Evolutionary conservation across 441 rosid species (phyloP).

Genomic region (Euphorbia celastroides): DNA sequence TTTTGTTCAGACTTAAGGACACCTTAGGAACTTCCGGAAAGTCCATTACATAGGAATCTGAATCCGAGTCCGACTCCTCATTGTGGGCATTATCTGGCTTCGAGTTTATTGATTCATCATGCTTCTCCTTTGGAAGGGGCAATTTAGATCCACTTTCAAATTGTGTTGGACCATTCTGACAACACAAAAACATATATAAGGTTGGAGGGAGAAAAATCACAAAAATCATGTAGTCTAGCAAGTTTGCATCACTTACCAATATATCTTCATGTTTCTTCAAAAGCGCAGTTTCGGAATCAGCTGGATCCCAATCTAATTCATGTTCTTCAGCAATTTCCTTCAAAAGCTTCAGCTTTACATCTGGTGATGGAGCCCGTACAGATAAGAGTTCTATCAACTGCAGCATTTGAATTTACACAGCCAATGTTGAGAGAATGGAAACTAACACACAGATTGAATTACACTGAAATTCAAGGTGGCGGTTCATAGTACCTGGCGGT

Average conservation of each 20-base stretch:
- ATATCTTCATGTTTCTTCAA: conserved; percentile 83
- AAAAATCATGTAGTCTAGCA: conserved; percentile 3
- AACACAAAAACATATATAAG: conserved; percentile 21
- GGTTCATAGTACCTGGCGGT: conserved; percentile 61
- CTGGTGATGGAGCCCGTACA: conserved; percentile 79
- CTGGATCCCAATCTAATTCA: conserved; percentile 91
- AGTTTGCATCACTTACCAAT: conserved; percentile 47
- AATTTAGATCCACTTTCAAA: conserved; percentile 67
- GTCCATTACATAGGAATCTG: conserved; percentile 47
- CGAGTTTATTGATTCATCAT: conserved; percentile 38
- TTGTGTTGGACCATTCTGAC: conserved; percentile 75
- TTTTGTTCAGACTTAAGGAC: conserved; percentile 33
- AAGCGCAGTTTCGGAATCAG: conserved; percentile 75
- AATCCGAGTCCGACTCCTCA: conserved; percentile 52
- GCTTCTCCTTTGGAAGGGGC: conserved; percentile 74
- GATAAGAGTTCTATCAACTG: conserved; percentile 87
- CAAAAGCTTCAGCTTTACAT: conserved; percentile 70
- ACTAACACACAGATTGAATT: not conserved
- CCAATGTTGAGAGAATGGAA: not conserved
- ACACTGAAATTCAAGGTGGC: not conserved
- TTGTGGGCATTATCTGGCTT: conserved; percentile 25
- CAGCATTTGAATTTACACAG: conserved; percentile 19
- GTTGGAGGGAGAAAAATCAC: conserved; percentile 13
- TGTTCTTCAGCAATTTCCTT: conserved; percentile 97
- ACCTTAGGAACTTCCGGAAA: conserved; percentile 80